Conservation (phyloP, 1,139 yeast species). For the Lodderomyces theae region DNA sequence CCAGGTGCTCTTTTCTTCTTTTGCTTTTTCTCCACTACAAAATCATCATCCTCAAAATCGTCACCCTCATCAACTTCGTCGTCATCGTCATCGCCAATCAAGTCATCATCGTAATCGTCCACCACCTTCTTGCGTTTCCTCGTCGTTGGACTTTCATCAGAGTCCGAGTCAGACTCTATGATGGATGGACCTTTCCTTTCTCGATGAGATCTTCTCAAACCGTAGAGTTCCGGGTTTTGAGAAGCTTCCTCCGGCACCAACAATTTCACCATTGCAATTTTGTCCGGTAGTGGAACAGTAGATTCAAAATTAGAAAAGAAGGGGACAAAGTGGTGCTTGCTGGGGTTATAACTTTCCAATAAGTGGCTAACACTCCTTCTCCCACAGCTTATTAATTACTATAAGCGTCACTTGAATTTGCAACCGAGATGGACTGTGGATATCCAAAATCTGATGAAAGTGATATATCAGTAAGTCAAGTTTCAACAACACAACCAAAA, state of each 20-base stretch:
- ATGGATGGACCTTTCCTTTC: conserved; percentile 48
- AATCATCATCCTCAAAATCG: conserved; percentile 31
- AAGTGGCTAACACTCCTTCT: background rate
- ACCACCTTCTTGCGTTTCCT: conserved; percentile 17
- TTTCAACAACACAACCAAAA: background rate
- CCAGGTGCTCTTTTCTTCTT: conserved; percentile 19
- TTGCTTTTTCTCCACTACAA: conserved; percentile 16
- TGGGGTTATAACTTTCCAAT: background rate
- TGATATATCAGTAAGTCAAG: background rate
- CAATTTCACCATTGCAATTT: conserved; percentile 10
- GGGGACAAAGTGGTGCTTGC: no score
- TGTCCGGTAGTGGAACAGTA: no score
- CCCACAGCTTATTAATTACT: background rate
- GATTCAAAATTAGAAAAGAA: no score
- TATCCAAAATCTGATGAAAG: background rate
- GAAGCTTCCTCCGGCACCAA: conserved; percentile 41
- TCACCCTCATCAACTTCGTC: conserved; percentile 32
- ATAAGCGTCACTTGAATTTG: background rate
- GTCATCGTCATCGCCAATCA: conserved; percentile 25
- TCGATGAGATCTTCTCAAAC: conserved; percentile 83
- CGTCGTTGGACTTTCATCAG: conserved; percentile 17
- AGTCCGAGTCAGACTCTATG: conserved; percentile 41
- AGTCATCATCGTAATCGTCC: conserved; percentile 27
- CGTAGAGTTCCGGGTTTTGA: conserved; percentile 84
- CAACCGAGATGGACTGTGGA: background rate